These are phyloP conservation scores for Castanea mollissima DNA, from an alignment of 306 rosid genomes.

Conservation along the genomic window DNA sequence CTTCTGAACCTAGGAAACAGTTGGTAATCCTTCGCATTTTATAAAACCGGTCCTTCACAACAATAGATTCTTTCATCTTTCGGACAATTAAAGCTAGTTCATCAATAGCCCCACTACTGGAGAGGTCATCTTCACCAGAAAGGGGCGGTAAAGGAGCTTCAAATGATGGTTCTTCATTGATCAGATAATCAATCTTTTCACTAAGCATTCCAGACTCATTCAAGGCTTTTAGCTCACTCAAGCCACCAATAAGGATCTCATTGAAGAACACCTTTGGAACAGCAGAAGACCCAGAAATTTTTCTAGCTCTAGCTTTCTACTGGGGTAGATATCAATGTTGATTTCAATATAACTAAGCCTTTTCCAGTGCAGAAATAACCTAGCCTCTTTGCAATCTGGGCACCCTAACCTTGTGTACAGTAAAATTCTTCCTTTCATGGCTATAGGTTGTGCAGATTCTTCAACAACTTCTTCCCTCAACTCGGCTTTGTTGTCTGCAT, in stretches of 20 bases:
- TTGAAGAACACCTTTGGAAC: slow-evolving; percentile 87
- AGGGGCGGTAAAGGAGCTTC: slow-evolving; percentile 78
- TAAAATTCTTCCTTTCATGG: slow-evolving; percentile 73
- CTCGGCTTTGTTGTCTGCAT: slow-evolving; percentile 38
- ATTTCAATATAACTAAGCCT: slow-evolving; percentile 74
- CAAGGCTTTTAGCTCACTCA: slow-evolving; percentile 57
- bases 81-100: slow-evolving; percentile 67
- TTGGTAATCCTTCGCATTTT: slow-evolving; percentile 75
- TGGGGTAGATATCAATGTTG: slow-evolving; percentile 73
- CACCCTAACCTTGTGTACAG: slow-evolving; percentile 78
- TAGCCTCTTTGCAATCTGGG: slow-evolving; percentile 64
- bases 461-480: slow-evolving; percentile 32
- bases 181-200: slow-evolving; percentile 79
- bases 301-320: slow-evolving; percentile 75
- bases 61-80: slow-evolving; percentile 81
- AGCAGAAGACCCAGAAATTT: slow-evolving; percentile 60
- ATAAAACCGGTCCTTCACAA: slow-evolving; percentile 65
- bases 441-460: slow-evolving; percentile 30
- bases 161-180: slow-evolving; percentile 58
- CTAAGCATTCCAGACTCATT: slow-evolving; percentile 68
- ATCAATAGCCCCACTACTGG: slow-evolving; percentile 61
- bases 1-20: slow-evolving; percentile 80
- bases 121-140: slow-evolving; percentile 83
- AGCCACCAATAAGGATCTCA: slow-evolving; percentile 74
- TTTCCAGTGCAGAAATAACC: slow-evolving; percentile 61